A percentile compares a stretch with the other conserved stretches of the same genome.
Evolutionary conservation across 139 green algal genomes (phyloP).

Genomic region (Eudorina sp.): DNA sequence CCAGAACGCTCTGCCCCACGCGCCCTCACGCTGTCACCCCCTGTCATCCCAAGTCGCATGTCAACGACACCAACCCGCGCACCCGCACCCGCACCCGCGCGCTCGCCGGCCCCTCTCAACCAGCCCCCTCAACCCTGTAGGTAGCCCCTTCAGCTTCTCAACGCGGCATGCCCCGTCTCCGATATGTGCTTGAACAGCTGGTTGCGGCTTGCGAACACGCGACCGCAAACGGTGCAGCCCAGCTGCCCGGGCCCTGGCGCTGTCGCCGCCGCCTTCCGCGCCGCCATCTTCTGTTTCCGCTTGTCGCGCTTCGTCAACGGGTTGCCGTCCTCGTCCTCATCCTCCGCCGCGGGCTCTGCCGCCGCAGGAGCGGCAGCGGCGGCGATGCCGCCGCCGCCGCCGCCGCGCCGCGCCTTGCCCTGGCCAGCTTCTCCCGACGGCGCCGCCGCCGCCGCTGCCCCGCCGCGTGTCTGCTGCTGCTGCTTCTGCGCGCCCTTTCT

Average conservation of each 20-base stretch:
- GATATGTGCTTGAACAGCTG: conserved; percentile 84
- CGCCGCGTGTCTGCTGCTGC: not conserved
- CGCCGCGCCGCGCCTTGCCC: not conserved
- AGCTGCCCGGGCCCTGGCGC: conserved; percentile 21
- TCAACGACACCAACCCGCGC: too few species aligned
- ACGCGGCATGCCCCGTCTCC: conserved; percentile 70
- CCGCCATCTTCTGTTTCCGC: conserved; percentile 57
- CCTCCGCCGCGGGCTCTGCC: not conserved
- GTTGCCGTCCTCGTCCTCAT: not conserved
- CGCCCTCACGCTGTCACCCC: too few species aligned
- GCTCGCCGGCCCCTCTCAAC: not conserved
- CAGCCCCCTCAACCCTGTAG: not conserved
- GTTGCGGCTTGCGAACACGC: conserved; percentile 70
- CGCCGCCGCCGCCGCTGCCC: not conserved
- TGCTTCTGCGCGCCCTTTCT: too few species aligned
- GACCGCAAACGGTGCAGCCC: conserved; percentile 70
- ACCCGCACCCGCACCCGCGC: too few species aligned
- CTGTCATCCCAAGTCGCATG: too few species aligned
- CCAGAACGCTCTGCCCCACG: too few species aligned
- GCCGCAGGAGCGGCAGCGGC: not conserved
- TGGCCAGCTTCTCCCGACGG: not conserved
- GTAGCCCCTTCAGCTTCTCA: conserved; percentile 48
- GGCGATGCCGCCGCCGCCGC: not conserved
- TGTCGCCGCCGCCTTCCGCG: conserved; percentile 5
- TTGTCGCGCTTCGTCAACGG: conserved; percentile 50